Base-by-base conservation (phyloP, 1,284 basidiomycete genomes). In the Mycena sp. region DNA sequence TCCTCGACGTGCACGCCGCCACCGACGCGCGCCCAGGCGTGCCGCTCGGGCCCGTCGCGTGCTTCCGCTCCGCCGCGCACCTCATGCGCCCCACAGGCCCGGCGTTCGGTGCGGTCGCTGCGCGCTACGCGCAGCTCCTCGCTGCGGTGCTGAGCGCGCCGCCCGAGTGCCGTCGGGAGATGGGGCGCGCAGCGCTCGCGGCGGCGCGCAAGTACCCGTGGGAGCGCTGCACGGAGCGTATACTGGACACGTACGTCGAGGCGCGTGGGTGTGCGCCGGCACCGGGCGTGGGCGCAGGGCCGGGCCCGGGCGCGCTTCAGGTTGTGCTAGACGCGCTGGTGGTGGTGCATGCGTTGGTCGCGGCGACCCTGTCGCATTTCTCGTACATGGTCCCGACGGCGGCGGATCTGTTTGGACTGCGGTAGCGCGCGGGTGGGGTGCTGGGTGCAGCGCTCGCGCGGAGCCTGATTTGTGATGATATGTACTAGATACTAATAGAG, bases 361-460 rank as follows among this genome's bases (percentile, higher is more conserved):
- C 26, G 2, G 65, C 65, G 52, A 58, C 57, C 45, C 37, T 62
- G 21, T 60, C 48, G 29, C 65, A 67, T 58, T 49, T 46, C 45
- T 28, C 51, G 54, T 67, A 63, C 40, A 57, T 63, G 53, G 58
- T 67, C 19, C 65, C 65, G 1, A 28, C 51, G 23, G 21, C 6
- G 6, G 40, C 10, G 25, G 65, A 67, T 58, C 14, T 67, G 41
- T 37, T 19, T 35, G 32, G 32, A 14, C 32, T 14, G 32, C n/a
- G n/a, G n/a, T n/a, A n/a, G n/a, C n/a, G n/a, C n/a, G n/a, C n/a
- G n/a, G n/a, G n/a, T n/a, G n/a, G n/a, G n/a, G n/a, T n/a, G n/a
- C n/a, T n/a, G n/a, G n/a, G n/a, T n/a, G n/a, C n/a, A n/a, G n/a
- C n/a, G n/a, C n/a, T n/a, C n/a, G n/a, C n/a, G n/a, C n/a, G n/a